A percentile compares a stretch with the other conserved stretches of the same genome.
Conservation (phyloP, 495 filamentous ascomycete species). For the Penicillium cataractarum region DNA sequence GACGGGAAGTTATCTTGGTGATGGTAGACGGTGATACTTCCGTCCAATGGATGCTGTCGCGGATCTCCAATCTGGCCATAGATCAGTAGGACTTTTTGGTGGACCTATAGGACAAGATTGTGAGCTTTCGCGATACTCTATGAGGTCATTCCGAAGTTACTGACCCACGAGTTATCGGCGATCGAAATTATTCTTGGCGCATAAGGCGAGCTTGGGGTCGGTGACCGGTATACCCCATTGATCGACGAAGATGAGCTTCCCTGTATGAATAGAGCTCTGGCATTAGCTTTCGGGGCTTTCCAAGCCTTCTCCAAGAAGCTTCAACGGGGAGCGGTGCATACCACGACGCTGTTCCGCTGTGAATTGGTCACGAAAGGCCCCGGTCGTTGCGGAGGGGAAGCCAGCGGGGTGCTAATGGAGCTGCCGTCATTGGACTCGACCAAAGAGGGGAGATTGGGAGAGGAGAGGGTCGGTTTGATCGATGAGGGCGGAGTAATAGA, state of each 20-base stretch:
- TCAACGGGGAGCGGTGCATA: slow-evolving; percentile 21
- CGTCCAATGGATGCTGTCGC: slow-evolving; percentile 70
- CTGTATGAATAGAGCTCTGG: slow-evolving; percentile 21
- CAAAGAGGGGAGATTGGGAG: slow-evolving; percentile 56
- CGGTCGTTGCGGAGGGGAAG: slow-evolving; percentile 47
- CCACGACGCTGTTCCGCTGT: slow-evolving; percentile 55
- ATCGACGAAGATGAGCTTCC: slow-evolving; percentile 52
- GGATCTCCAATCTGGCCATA: slow-evolving; percentile 79
- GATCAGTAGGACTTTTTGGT: slow-evolving; percentile 85
- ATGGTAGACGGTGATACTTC: slow-evolving; percentile 75
- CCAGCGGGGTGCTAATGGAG: slow-evolving; percentile 36
- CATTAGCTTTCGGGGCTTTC: background rate
- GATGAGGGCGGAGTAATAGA: slow-evolving; percentile 63
- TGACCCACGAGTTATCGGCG: slow-evolving; percentile 80
- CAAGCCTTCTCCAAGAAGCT: background rate
- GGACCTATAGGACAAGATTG: slow-evolving; percentile 57
- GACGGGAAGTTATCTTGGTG: slow-evolving; percentile 83
- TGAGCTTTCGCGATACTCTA: slow-evolving; percentile 7
- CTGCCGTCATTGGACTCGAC: slow-evolving; percentile 45
- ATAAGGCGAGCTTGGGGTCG: slow-evolving; percentile 69
- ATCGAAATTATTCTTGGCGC: slow-evolving; percentile 77
- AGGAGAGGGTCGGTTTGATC: slow-evolving; percentile 57
- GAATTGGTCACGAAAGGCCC: slow-evolving; percentile 45
- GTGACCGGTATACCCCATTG: slow-evolving; percentile 53
- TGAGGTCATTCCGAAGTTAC: slow-evolving; percentile 13